Evolutionary conservation across 495 filamentous ascomycete species (phyloP).

Genomic region (Bacidia gigantensis): DNA sequence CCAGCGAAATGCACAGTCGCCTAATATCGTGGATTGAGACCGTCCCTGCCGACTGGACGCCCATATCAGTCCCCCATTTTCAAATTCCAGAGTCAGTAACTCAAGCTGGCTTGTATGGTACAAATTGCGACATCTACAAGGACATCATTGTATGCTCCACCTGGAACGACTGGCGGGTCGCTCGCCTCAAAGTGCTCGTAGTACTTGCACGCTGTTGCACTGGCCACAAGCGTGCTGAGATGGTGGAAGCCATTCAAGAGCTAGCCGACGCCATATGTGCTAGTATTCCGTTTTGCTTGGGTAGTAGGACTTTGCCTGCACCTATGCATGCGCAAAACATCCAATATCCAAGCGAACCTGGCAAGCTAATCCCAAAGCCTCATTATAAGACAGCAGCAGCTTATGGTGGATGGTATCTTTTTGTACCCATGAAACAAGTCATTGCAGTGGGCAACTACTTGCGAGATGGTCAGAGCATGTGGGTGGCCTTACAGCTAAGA

Average conservation of each 20-base stretch:
- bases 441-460: slow-evolving; percentile 1
- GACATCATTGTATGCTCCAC: slow-evolving; percentile 11
- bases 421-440: slow-evolving; percentile 12
- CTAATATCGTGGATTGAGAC: slow-evolving; percentile 4
- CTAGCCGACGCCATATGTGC: slow-evolving; percentile 9
- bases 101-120: slow-evolving; percentile 10
- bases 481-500: slow-evolving; percentile 8
- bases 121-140: slow-evolving; percentile 13
- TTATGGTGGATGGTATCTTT: slow-evolving; percentile 23
- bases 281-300: slow-evolving; percentile 11
- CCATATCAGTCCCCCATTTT: background rate
- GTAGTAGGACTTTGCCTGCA: slow-evolving; percentile 4
- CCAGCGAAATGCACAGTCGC: background rate
- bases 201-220: background rate
- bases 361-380: slow-evolving; percentile 1
- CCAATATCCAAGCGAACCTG: slow-evolving; percentile 6
- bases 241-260: slow-evolving; percentile 5
- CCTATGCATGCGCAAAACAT: slow-evolving; percentile 6
- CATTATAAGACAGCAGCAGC: slow-evolving; percentile 11
- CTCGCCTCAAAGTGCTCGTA: slow-evolving; percentile 11
- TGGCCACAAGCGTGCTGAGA: background rate
- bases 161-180: slow-evolving; percentile 12
- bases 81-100: slow-evolving; percentile 6
- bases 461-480: slow-evolving; percentile 7
- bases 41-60: slow-evolving; percentile 5